Evolutionary conservation across 306 rosid genomes (phyloP), one percentile per base, ranked within the genome.

Genomic region (Trifolium dubium): DNA sequence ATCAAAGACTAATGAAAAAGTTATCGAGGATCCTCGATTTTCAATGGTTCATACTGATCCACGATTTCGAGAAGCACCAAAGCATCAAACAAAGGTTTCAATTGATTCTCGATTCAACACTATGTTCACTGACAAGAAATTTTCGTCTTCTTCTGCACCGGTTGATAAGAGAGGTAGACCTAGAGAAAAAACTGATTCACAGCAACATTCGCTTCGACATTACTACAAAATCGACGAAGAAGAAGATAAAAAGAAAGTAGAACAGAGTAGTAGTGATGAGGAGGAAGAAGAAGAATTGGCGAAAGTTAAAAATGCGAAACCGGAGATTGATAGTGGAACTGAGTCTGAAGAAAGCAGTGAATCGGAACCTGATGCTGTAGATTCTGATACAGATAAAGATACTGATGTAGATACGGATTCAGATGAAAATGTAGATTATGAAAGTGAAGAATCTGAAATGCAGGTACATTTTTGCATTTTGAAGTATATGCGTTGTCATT

Each of bases 91-190:
- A 0, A 89, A 90, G 80, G 93, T 89, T 37, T 84, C 83, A 14
- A 89, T 93, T 43, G 98, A 93, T 50, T 84, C 93, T 32, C 96
- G 98, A 4, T 93, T 93, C 71, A 43, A 85, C 10, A 81, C 84
- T 39, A 70, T 91, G 79, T 91, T 93, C 68, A 80, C 82, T 28
- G 84, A 93, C 17, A 79, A 78, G 81, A 81, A 80, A 6, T 93
- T 93, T 77, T 23, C 19, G 9, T 56, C 96, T 17, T 83, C 92
- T 14, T 84, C 96, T 23, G 89, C 93, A 12, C 88, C 97, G 44
- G 66, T 88, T 4, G 93, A 93, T 80, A 93, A 93, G 87, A 83
- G 97, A 47, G 98, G 98, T 43, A 89, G 70, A 82, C 87, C 67
- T 19, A 87, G 69, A 71, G 59, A 72, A 56, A 69, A 71, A 56